phyloP scores from a whole-genome alignment of 2,329 filamentous ascomycete genomes.

The Trichoderma sp. region DNA sequence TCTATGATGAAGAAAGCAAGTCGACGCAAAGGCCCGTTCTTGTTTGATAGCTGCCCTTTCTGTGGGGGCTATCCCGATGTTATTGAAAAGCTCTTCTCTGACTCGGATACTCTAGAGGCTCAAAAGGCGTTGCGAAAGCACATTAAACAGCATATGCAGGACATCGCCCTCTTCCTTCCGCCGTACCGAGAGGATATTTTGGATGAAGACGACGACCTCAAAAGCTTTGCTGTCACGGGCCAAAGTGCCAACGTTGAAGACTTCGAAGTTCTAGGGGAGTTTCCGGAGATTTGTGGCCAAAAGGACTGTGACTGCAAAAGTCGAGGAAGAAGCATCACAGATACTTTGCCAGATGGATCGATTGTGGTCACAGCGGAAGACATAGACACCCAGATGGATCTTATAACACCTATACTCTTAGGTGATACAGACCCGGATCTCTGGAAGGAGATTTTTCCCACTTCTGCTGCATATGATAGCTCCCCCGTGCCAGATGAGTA shows the following conservation, averaged over 20 bases:
- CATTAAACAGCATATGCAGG: neutral
- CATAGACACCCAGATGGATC: neutral
- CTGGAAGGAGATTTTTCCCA: neutral
- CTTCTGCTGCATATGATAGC: neutral
- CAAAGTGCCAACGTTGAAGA: neutral
- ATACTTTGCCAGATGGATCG: neutral
- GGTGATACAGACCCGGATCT: neutral
- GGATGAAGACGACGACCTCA: neutral
- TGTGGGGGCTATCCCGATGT: neutral
- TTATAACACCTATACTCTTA: neutral
- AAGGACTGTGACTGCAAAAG: neutral
- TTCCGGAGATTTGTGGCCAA: neutral
- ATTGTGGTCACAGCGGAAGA: neutral
- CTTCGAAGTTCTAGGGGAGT: neutral
- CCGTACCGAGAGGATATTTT: neutral
- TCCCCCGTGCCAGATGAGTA: neutral
- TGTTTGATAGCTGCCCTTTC: neutral
- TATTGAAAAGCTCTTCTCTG: neutral
- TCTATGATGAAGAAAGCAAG: neutral
- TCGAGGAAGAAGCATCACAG: neutral
- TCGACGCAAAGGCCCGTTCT: neutral
- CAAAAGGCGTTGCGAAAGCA: neutral
- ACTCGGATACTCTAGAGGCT: neutral
- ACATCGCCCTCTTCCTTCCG: neutral
- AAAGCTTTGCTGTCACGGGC: neutral